Evolutionary conservation across 495 filamentous ascomycete genomes (phyloP).

Genomic region (Thozetella sp.): DNA sequence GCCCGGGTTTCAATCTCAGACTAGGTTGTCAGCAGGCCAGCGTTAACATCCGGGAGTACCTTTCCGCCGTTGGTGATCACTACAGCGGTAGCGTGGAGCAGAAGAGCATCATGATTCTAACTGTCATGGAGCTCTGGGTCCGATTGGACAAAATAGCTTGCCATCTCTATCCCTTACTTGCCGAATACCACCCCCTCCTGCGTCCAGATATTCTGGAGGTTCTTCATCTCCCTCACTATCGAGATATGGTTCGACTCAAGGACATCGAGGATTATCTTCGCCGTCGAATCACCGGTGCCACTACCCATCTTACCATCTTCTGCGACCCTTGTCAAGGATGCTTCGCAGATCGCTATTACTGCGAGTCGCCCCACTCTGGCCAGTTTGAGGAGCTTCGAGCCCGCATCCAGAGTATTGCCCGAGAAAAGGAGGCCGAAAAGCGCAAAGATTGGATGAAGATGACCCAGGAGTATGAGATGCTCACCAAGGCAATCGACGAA

Average conservation of each 20-base stretch:
- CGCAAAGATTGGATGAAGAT: constrained; percentile 34
- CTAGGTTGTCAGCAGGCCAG: constrained; percentile 26
- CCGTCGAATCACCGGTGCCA: constrained; percentile 20
- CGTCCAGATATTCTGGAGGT: constrained; percentile 47
- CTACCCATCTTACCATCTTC: constrained; percentile 40
- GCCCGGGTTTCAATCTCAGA: too few relatives aligned
- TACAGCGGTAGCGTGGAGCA: constrained; percentile 49
- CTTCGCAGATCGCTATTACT: constrained; percentile 48
- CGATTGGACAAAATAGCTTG: constrained; percentile 35
- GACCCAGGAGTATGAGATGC: constrained; percentile 35
- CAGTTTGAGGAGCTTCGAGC: constrained; percentile 24
- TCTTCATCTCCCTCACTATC: constrained; percentile 39
- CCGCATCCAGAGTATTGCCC: constrained; percentile 28
- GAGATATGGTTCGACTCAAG: constrained; percentile 50
- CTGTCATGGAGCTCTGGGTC: constrained; percentile 45
- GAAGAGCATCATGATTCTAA: constrained; percentile 43
- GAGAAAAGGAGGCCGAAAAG: constrained; percentile 40
- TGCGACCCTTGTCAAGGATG: constrained; percentile 29
- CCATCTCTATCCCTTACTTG: constrained; percentile 30
- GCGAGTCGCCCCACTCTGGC: constrained; percentile 19
- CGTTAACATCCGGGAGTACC: constrained; percentile 32
- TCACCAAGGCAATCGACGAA: constrained; percentile 30
- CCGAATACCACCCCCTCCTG: constrained; percentile 37
- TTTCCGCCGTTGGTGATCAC: constrained; percentile 25
- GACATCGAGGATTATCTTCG: constrained; percentile 48